Evolutionary conservation across 768 basidiomycete species (phyloP), one percentile per base, ranked within the genome.

Genomic region (Boletus barrowsii): DNA sequence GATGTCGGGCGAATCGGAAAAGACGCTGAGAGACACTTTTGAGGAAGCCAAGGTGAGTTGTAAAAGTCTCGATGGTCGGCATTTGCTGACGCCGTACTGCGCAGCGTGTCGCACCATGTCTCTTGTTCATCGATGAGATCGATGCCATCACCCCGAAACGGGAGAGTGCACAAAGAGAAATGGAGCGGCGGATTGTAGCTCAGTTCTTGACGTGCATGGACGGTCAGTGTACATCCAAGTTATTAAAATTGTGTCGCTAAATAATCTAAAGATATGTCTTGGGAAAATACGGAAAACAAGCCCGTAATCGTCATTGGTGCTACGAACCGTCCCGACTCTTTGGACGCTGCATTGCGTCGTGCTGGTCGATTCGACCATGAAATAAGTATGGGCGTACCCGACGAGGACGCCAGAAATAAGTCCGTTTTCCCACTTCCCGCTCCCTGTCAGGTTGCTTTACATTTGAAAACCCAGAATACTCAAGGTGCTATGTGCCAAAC

Each of bases 171-270:
- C 97, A 99, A 65, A 79, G 96, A 53, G 97, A 98, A 73, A 98
- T 98, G 97, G 97, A 98, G 65, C 75, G 95, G 42, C 81, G 97
- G 13, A 98, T 99, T 47, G 96, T 99, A 10, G 96, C 96, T 0
- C 97, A 99, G 68, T 90, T 99, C 59, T 72, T 98, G 51, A 98
- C 96, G 0, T 98, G 96, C 75, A 97, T 99, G 92, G 97, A 99
- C 69, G 96, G 96, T 97, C 62, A 41, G 83, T 66, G 13, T 8
- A 17, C 10, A 1, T 18, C 14, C 22, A 7, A 42, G 5, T 30
- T 22, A 6, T 22, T 33, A 7, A 22, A 20, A 33, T 8, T 13
- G 10, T 5, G 20, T 30, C 17, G 6, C 45, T 55, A 20, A 54
- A 18, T 15, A 2, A 11, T 36, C n/a, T n/a, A n/a, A 52, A 98